phyloP scores from a whole-genome alignment of 768 basidiomycete genomes.

The Phanerodontia chrysosporium region DNA sequence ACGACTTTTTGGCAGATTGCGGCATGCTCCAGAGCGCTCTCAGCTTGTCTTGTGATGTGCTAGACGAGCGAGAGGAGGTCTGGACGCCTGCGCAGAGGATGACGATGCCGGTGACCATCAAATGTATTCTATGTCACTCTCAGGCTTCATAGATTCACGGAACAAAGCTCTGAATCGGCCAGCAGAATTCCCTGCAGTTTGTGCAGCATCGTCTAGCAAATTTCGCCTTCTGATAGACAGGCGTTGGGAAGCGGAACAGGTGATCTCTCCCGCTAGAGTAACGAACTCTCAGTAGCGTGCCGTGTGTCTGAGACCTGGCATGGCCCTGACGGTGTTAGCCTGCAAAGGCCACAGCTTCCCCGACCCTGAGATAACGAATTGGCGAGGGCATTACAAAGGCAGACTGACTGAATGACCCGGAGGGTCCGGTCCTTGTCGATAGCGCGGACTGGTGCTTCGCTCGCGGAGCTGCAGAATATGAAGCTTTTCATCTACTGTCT shows the following conservation, averaged over 20 bases:
- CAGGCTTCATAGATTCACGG: neutral
- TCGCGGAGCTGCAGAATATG: neutral
- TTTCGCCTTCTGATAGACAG: neutral
- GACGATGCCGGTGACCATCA: constrained; percentile 1
- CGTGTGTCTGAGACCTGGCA: neutral
- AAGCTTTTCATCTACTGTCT: neutral
- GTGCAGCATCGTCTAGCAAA: neutral
- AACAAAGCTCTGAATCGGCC: neutral
- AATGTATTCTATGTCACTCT: neutral
- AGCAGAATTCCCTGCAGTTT: neutral
- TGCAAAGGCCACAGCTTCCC: neutral
- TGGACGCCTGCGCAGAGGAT: neutral
- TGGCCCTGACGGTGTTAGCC: neutral
- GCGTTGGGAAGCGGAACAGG: neutral
- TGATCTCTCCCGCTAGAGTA: neutral
- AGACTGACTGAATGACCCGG: neutral
- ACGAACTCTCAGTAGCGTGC: neutral
- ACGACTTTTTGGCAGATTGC: neutral
- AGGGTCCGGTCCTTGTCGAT: constrained; percentile 1
- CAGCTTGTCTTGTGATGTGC: neutral
- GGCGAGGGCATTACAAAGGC: neutral
- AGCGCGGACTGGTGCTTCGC: neutral
- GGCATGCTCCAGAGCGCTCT: neutral
- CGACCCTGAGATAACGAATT: neutral
- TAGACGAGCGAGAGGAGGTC: neutral